Evolutionary conservation across 208 protist genomes (phyloP).

Genomic region (Acanthamoeba lenticulata): DNA sequence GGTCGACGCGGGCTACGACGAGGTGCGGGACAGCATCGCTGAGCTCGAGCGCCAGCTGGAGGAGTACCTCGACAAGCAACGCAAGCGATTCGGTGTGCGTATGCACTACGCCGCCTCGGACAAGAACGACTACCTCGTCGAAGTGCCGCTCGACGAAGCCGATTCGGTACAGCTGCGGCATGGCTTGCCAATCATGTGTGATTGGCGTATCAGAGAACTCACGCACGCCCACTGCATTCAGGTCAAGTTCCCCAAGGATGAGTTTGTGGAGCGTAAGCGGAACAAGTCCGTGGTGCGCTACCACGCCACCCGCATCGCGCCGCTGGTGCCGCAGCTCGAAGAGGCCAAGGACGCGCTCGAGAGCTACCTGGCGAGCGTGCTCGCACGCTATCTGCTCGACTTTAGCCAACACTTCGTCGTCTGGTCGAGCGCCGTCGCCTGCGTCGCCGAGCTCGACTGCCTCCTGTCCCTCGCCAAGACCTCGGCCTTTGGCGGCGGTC

Average conservation of each 20-base stretch:
- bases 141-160: not conserved
- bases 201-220: no score
- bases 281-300: conserved; percentile 27
- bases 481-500: conserved; percentile 50
- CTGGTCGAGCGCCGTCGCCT: conserved; percentile 67
- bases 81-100: not conserved
- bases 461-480: conserved; percentile 77
- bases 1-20: conserved; percentile 32
- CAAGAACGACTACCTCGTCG: conserved; percentile 55
- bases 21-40: conserved; percentile 9
- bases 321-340: conserved; percentile 16
- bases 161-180: not conserved
- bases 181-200: not conserved
- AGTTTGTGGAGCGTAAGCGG: conserved; percentile 8
- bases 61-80: conserved; percentile 39
- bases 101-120: conserved; percentile 10
- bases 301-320: not conserved
- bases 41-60: conserved; percentile 33
- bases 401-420: not conserved
- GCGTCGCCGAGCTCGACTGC: conserved; percentile 82
- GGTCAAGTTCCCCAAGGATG: conserved; percentile 33
- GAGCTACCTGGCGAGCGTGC: conserved; percentile 31
- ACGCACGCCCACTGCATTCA: no score
- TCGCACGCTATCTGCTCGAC: conserved; percentile 8
- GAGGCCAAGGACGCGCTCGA: conserved; percentile 65